phyloP scores from a whole-genome alignment of 2,329 filamentous ascomycete species.

The Claviceps sp. region DNA sequence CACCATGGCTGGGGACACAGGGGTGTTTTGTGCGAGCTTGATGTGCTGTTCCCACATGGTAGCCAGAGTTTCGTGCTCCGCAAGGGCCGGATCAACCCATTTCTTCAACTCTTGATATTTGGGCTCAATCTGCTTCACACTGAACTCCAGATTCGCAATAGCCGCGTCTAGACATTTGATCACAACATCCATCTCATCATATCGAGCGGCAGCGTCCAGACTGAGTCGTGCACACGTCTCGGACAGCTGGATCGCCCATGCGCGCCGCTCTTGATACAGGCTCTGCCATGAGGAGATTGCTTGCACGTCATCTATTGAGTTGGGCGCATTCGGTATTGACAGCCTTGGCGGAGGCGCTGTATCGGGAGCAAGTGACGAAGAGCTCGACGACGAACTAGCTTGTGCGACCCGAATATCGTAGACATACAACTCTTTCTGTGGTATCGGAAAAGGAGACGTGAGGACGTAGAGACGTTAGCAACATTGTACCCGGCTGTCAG shows the following conservation, averaged over 20 bases:
- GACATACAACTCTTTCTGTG: slow-evolving; percentile 74
- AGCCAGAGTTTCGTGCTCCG: slow-evolving; percentile 52
- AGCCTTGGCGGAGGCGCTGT: slow-evolving; percentile 39
- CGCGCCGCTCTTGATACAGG: slow-evolving; percentile 65
- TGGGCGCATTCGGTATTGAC: slow-evolving; percentile 56
- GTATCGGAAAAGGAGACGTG: too few relatives aligned
- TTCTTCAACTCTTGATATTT: slow-evolving; percentile 58
- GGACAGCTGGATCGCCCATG: slow-evolving; percentile 63
- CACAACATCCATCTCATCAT: slow-evolving; percentile 62
- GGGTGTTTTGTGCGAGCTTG: slow-evolving; percentile 47
- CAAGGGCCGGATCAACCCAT: slow-evolving; percentile 54
- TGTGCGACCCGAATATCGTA: slow-evolving; percentile 73
- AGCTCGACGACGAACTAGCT: slow-evolving; percentile 28
- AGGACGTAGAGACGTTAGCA: neutral
- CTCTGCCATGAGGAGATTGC: slow-evolving; percentile 79
- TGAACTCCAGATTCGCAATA: slow-evolving; percentile 68
- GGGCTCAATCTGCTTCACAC: slow-evolving; percentile 56
- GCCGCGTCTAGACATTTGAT: slow-evolving; percentile 71
- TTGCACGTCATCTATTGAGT: slow-evolving; percentile 66
- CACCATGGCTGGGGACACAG: slow-evolving; percentile 53
- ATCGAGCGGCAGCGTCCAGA: slow-evolving; percentile 47
- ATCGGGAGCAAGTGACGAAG: slow-evolving; percentile 32
- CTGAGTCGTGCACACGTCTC: slow-evolving; percentile 57
- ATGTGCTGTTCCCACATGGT: slow-evolving; percentile 57
- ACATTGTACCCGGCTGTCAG: neutral